These are phyloP conservation scores for Amylocarpus encephaloides DNA, from an alignment of 2,329 filamentous ascomycete genomes.

Conservation along the genomic window DNA sequence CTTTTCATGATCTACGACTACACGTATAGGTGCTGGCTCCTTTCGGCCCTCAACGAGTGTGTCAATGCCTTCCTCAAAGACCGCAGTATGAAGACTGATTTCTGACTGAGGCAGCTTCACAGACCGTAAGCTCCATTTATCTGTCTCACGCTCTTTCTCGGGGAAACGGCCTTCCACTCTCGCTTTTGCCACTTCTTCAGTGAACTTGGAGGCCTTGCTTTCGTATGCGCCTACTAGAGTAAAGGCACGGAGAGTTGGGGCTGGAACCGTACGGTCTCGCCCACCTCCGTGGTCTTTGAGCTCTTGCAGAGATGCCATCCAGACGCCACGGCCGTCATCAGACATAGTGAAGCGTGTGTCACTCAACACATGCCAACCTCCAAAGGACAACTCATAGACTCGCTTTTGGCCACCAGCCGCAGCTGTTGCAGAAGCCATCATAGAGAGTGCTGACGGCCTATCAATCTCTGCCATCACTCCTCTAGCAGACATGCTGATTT, in stretches of 20 bases:
- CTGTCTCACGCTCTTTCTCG: constrained; percentile 74
- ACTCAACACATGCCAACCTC: constrained; percentile 62
- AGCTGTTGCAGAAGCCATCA: constrained; percentile 59
- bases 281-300: constrained; percentile 49
- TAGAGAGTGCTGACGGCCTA: constrained; percentile 61
- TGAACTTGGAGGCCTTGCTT: constrained; percentile 66
- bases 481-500: constrained; percentile 61
- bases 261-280: constrained; percentile 42
- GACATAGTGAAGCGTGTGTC: constrained; percentile 70
- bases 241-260: constrained; percentile 60
- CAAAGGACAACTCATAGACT: constrained; percentile 66
- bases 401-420: constrained; percentile 52
- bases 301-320: constrained; percentile 60
- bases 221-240: constrained; percentile 70
- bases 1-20: constrained; percentile 66
- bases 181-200: constrained; percentile 82
- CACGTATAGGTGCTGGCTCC: constrained; percentile 61
- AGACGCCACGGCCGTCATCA: constrained; percentile 55
- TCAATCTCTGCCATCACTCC: constrained; percentile 81
- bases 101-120: constrained; percentile 56
- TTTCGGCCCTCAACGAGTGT: constrained; percentile 57
- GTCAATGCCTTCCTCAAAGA: constrained; percentile 64
- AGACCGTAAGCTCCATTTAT: constrained; percentile 73
- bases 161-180: constrained; percentile 79
- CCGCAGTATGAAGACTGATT: constrained; percentile 55